Evolutionary conservation across 805 yeast species (phyloP).

Genomic region (Nakazawaea pomicola): DNA sequence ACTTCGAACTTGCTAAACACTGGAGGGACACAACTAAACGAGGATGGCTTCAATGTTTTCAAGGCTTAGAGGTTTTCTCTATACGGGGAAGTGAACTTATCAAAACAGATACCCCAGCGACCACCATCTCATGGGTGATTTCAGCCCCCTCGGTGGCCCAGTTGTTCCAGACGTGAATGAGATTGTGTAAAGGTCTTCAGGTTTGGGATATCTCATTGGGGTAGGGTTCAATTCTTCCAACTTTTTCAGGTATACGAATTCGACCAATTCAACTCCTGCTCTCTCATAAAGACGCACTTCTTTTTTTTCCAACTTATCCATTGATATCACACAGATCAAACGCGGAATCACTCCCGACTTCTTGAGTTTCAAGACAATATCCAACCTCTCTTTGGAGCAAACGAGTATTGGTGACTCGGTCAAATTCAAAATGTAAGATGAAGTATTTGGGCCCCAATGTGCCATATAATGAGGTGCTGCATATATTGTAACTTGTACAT

Average conservation of each 20-base stretch:
- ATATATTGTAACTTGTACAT: constrained; percentile 49
- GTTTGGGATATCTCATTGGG: constrained; percentile 39
- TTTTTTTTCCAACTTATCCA: constrained; percentile 30
- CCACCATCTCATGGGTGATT: too few relatives aligned
- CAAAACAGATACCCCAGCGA: too few relatives aligned
- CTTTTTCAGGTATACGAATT: too few relatives aligned
- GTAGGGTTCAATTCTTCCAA: constrained; percentile 29
- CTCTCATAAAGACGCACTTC: too few relatives aligned
- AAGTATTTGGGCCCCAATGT: constrained; percentile 55
- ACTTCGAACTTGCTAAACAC: constrained; percentile 59
- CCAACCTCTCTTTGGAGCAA: constrained; percentile 47
- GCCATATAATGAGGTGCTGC: constrained; percentile 53
- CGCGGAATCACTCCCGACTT: constrained; percentile 15
- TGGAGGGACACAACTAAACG: constrained; percentile 60
- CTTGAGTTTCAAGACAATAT: constrained; percentile 39
- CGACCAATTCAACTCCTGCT: too few relatives aligned
- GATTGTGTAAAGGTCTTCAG: constrained; percentile 52
- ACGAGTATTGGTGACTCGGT: constrained; percentile 58
- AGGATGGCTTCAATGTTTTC: constrained; percentile 47
- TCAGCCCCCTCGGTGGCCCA: constrained; percentile 67
- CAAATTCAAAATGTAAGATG: constrained; percentile 55
- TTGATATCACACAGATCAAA: constrained; percentile 50
- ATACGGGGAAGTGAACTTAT: too few relatives aligned
- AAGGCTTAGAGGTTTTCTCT: constrained; percentile 65
- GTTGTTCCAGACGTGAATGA: constrained; percentile 77